Percentiles rank a stretch among this genome's conserved stretches.
phyloP scores from a whole-genome alignment of 73 alveolate genomes.

The Breviolum minutum region DNA sequence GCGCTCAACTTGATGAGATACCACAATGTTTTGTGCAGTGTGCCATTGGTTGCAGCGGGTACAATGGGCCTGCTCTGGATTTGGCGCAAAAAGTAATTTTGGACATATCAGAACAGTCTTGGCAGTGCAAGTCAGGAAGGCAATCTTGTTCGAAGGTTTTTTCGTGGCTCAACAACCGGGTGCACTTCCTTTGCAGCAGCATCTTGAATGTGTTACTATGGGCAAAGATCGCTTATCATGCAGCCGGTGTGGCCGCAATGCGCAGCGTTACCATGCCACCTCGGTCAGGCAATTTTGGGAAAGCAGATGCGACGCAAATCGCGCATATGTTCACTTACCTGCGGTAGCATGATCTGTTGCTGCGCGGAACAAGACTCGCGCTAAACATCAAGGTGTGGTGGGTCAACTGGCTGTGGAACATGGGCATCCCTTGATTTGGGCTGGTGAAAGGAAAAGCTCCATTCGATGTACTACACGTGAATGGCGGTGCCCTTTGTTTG shows the following conservation, averaged over 20 bases:
- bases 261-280: not conserved
- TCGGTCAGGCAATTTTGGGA: constrained; percentile 1
- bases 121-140: no score
- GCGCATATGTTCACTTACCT: not conserved
- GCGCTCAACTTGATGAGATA: not conserved
- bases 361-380: not conserved
- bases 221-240: not conserved
- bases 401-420: not conserved
- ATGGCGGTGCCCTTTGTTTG: constrained; percentile 13
- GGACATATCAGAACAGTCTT: not conserved
- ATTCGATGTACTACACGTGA: not conserved
- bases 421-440: not conserved
- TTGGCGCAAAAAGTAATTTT: not conserved
- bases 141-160: not conserved
- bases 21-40: not conserved
- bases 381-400: not conserved
- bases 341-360: constrained; percentile 1
- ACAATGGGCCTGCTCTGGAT: not conserved
- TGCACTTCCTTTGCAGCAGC: not conserved
- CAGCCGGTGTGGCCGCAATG: constrained; percentile 19
- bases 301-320: not conserved
- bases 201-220: not conserved
- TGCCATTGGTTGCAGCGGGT: not conserved
- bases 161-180: not conserved
- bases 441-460: not conserved